Percentiles rank a stretch among this genome's conserved stretches.
These are phyloP conservation scores for Hippophae gyantsensis DNA, from an alignment of 306 rosid genomes.

Conservation along the genomic window DNA sequence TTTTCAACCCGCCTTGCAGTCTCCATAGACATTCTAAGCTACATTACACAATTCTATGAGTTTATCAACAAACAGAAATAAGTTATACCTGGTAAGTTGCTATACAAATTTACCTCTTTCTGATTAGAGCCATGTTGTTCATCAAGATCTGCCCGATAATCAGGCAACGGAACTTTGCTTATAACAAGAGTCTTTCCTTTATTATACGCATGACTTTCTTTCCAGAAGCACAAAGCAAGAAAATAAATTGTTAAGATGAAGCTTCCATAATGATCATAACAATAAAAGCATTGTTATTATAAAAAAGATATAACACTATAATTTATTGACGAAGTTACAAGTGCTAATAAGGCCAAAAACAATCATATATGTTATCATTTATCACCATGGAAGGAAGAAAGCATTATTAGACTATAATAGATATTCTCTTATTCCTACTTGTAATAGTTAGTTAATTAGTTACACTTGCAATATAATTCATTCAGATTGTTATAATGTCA, in stretches of 20 bases:
- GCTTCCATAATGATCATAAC: neutral
- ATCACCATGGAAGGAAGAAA: no score
- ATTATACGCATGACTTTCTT: constrained; percentile 86
- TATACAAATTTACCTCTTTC: constrained; percentile 44
- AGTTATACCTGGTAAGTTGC: no score
- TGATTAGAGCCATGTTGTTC: constrained; percentile 89
- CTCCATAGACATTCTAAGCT: constrained; percentile 85
- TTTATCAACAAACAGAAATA: neutral
- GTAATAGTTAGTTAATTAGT: neutral
- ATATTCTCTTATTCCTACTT: neutral
- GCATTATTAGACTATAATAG: no score
- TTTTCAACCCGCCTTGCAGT: constrained; percentile 71
- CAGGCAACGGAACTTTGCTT: constrained; percentile 89
- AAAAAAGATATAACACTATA: neutral
- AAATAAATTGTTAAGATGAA: constrained; percentile 27
- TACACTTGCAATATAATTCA: no score
- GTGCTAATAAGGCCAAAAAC: neutral
- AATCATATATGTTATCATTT: no score
- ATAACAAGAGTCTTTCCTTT: constrained; percentile 81
- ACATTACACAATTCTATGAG: constrained; percentile 4
- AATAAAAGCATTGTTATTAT: neutral
- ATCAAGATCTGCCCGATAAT: constrained; percentile 95
- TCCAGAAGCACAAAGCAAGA: constrained; percentile 44
- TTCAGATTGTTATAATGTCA: neutral
- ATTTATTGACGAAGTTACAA: neutral